A percentile compares a stretch with the other conserved stretches of the same genome.
Conservation (phyloP, 108 stramenopile species). For the Hondaea fermentalgiana region DNA sequence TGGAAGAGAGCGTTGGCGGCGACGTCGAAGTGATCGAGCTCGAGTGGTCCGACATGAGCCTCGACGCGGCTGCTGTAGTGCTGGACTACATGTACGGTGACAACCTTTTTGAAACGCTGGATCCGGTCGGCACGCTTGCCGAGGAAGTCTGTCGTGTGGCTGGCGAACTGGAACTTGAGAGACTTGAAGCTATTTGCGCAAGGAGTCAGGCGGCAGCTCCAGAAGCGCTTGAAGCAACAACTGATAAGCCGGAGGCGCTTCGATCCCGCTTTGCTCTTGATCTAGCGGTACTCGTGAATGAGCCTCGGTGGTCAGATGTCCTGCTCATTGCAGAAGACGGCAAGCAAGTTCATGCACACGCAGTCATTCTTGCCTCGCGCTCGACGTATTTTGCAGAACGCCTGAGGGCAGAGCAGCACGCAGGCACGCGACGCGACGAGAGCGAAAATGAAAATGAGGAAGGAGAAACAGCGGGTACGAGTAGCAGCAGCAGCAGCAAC, state of each 20-base stretch:
- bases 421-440: not conserved
- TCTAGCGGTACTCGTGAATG: not conserved
- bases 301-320: not conserved
- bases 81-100: not conserved
- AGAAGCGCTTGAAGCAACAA: not conserved
- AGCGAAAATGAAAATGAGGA: not conserved
- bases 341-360: not conserved
- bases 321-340: not conserved
- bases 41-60: not conserved
- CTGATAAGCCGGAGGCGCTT: not conserved
- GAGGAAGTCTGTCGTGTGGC: not conserved
- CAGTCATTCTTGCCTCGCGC: not conserved
- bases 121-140: not conserved
- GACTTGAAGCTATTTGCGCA: not conserved
- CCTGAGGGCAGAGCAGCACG: too few species aligned
- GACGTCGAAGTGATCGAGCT: not conserved
- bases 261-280: not conserved
- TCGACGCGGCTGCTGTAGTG: not conserved
- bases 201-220: not conserved
- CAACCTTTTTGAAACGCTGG: not conserved
- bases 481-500: not conserved
- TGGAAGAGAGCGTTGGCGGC: not conserved
- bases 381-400: not conserved
- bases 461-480: not conserved
- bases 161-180: not conserved